Evolutionary conservation across 2,329 filamentous ascomycete species (phyloP), one percentile per base, ranked within the genome.

Genomic region (Aspergillus sp.): DNA sequence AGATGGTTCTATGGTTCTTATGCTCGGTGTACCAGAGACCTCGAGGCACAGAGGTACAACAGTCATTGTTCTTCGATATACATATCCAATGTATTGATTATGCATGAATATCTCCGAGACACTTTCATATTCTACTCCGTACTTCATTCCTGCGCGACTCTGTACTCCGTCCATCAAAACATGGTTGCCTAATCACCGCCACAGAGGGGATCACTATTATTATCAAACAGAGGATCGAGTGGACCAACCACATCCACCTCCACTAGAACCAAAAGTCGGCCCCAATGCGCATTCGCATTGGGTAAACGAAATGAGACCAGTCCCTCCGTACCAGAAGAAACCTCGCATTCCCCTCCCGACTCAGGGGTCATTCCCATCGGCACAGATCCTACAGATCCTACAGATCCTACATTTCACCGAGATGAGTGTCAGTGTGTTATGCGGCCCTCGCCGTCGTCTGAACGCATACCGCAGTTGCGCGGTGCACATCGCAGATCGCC

Each of bases 151-250:
- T n/a, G 32, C 49, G 20, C 34, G 34, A 46, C 43, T 46, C 38
- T 13, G 7, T n/a, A 38, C 34, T 34, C 34, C 17, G 5, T n/a
- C 14, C 9, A 14, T 20, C 14, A 44, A 40, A 34, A 46, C 34
- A 42, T 41, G 49, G 49, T 17, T 46, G 49, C 49, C 43, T 51
- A 16, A 19, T 16, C 49, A 50, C 49, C 49, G 49, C 49, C 49
- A 50, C 49, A 38, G 34, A 38, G 34, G 34, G 34, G 34, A 7
- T 7, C 7, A 32, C 16, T n/a, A 17, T 38, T 38, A 38, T 38
- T 38, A n/a, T 38, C 16, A 7, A 29, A 10, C 11, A 29, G 13
- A 38, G 6, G 4, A n/a, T 17, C 34, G 16, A n/a, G 14, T n/a
- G 34, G 32, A 29, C 25, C 7, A 29, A 29, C 25, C 9, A 29